phyloP scores from a whole-genome alignment of 257 asterid species.

The Pogostemon cablin region DNA sequence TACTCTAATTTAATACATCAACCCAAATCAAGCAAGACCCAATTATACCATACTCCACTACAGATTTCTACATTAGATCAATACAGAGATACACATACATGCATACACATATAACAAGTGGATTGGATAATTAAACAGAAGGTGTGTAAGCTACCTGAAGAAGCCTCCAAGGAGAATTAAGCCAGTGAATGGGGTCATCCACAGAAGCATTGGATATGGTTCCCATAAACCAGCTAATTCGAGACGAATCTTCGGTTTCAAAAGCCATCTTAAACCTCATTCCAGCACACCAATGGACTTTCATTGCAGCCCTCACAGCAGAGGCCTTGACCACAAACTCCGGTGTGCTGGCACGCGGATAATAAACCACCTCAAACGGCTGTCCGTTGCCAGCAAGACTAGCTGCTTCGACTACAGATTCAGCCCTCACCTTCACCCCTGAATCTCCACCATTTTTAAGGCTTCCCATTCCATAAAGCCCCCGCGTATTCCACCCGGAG shows the following conservation, averaged over 20 bases:
- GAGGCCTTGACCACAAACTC: conserved; percentile 73
- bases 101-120: too few relatives aligned
- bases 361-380: conserved; percentile 65
- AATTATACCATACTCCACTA: too few relatives aligned
- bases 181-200: conserved; percentile 67
- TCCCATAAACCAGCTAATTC: conserved; percentile 76
- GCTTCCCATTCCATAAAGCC: conserved; percentile 2
- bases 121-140: background rate
- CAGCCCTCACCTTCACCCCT: conserved; percentile 45
- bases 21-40: too few relatives aligned
- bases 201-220: conserved; percentile 62
- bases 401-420: conserved; percentile 58
- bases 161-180: conserved; percentile 80
- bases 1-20: too few relatives aligned
- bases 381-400: conserved; percentile 52
- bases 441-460: conserved; percentile 10
- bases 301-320: conserved; percentile 62
- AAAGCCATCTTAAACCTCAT: conserved; percentile 87
- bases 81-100: too few relatives aligned
- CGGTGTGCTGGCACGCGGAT: conserved; percentile 72
- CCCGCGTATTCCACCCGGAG: conserved; percentile 29
- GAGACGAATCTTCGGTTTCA: conserved; percentile 70
- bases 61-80: too few relatives aligned
- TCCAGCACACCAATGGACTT: conserved; percentile 65
- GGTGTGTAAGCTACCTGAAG: conserved; percentile 52